Percentiles rank a stretch among this genome's conserved stretches.
phyloP scores from a whole-genome alignment of 352 stramenopile genomes.

The Phytophthora sansomeana region DNA sequence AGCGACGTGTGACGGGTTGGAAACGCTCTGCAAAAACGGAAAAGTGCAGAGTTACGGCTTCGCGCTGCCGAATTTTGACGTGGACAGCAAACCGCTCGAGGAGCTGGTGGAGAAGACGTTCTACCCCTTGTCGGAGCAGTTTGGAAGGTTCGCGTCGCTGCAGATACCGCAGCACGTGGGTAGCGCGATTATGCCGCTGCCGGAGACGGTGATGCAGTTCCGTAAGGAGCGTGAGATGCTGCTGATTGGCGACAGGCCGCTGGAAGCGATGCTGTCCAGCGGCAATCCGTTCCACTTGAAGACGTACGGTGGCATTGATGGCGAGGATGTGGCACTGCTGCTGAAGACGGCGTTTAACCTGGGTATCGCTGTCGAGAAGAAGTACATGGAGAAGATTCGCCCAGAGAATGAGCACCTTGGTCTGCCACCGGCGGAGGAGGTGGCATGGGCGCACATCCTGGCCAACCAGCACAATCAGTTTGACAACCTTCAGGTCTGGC shows the following conservation, averaged over 20 bases:
- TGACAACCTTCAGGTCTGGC: conserved; percentile 88
- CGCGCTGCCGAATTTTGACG: conserved; percentile 43
- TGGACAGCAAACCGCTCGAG: conserved; percentile 38
- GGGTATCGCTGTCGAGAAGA: conserved; percentile 81
- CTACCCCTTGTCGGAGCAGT: conserved; percentile 46
- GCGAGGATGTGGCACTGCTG: conserved; percentile 73
- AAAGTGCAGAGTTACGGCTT: conserved; percentile 79
- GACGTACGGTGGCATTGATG: conserved; percentile 47
- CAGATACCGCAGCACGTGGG: conserved; percentile 64
- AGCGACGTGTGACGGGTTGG: conserved; percentile 44
- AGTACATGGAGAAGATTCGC: conserved; percentile 75
- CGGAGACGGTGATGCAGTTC: conserved; percentile 49
- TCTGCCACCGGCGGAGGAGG: conserved; percentile 61
- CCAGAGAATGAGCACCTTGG: conserved; percentile 48
- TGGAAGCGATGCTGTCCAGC: conserved; percentile 69
- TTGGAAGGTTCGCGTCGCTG: conserved; percentile 65
- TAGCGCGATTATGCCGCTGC: conserved; percentile 44
- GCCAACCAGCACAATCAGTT: conserved; percentile 85
- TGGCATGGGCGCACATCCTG: conserved; percentile 85
- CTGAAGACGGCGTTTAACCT: conserved; percentile 88
- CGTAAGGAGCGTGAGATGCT: conserved; percentile 55
- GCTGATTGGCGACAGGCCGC: conserved; percentile 68
- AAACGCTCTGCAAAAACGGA: conserved; percentile 46
- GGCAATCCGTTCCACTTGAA: conserved; percentile 70
- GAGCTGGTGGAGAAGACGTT: conserved; percentile 57